Evolutionary conservation across 73 alveolate species (phyloP), one percentile per base, ranked within the genome.

Genomic region (Symbiodinium natans): DNA sequence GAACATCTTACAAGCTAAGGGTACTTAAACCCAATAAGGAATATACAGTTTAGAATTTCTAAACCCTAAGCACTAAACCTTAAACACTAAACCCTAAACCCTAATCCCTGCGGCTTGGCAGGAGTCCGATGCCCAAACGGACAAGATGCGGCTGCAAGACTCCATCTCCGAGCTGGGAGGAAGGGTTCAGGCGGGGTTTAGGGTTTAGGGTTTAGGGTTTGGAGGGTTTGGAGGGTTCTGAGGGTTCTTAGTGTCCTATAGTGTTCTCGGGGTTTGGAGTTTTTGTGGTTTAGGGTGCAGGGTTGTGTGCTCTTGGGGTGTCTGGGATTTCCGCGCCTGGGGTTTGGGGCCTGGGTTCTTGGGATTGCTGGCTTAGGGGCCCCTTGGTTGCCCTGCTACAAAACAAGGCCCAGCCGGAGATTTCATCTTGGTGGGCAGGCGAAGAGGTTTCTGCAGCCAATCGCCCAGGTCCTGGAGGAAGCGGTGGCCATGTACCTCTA

Each of bases 51-150:
- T n/a, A n/a, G n/a, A n/a, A n/a, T n/a, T n/a, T 11, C 56, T 43
- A 43, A 43, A 43, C 56, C 56, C 11, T 6, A 43, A 43, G 11
- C 56, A 6, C 56, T 43, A 43, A 43, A 43, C 56, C 56, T 43
- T 43, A 43, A 43, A 43, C 19, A 6, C 56, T 43, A 43, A 43
- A 43, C 56, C 56, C 56, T 43, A 43, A 43, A 43, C 56, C 56
- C 6, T 6, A 6, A 8, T 43, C 19, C 56, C 56, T 43, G 56
- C 56, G 19, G 6, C 56, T 11, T 43, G 11, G 11, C 7, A 88
- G 95, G 95, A 88, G 85, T 63, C 95, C 3, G 95, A 88, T 88
- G 95, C 95, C 74, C 56, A 88, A 38, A 88, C 59, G 10, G 95
- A 88, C 73, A 88, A 88, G 74, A 42, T 83, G 13, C 85, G 74